These are phyloP conservation scores for Lasiosphaeria hispida DNA, from an alignment of 495 filamentous ascomycete genomes.

Conservation along the genomic window DNA sequence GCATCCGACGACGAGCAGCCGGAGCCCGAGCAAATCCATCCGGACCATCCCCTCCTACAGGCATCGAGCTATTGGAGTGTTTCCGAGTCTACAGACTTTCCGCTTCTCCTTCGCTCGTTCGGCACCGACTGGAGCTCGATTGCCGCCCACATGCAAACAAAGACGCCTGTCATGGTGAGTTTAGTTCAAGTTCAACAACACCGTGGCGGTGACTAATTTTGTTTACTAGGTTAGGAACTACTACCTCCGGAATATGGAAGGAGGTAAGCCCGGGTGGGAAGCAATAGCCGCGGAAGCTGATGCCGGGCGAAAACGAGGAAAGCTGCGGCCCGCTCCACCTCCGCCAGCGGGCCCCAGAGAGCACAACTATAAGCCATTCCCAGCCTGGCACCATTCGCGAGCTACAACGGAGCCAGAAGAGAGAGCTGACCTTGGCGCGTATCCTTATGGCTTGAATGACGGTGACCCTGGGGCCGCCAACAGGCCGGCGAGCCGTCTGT, in stretches of 20 bases:
- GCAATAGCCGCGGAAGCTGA: slow-evolving; percentile 69
- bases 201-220: slow-evolving; percentile 25
- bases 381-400: too few relatives aligned
- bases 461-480: too few relatives aligned
- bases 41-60: too few relatives aligned
- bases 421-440: too few relatives aligned
- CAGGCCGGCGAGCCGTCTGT: too few relatives aligned
- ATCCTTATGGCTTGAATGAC: too few relatives aligned
- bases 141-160: slow-evolving; percentile 82
- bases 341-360: too few relatives aligned
- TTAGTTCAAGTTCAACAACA: not conserved
- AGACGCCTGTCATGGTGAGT: slow-evolving; percentile 89
- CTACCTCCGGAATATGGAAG: slow-evolving; percentile 70
- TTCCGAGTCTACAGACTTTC: slow-evolving; percentile 81
- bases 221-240: slow-evolving; percentile 81
- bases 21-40: too few relatives aligned
- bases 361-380: too few relatives aligned
- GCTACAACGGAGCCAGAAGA: too few relatives aligned
- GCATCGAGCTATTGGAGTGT: slow-evolving; percentile 98
- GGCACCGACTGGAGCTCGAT: slow-evolving; percentile 87
- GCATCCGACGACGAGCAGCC: too few relatives aligned
- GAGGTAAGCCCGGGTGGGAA: slow-evolving; percentile 64
- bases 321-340: slow-evolving; percentile 68
- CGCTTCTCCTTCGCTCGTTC: slow-evolving; percentile 70
- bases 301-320: slow-evolving; percentile 62